Percentiles rank a stretch among this genome's conserved stretches.
phyloP scores from a whole-genome alignment of 2,329 filamentous ascomycete species.

The Aspergillus sp. region DNA sequence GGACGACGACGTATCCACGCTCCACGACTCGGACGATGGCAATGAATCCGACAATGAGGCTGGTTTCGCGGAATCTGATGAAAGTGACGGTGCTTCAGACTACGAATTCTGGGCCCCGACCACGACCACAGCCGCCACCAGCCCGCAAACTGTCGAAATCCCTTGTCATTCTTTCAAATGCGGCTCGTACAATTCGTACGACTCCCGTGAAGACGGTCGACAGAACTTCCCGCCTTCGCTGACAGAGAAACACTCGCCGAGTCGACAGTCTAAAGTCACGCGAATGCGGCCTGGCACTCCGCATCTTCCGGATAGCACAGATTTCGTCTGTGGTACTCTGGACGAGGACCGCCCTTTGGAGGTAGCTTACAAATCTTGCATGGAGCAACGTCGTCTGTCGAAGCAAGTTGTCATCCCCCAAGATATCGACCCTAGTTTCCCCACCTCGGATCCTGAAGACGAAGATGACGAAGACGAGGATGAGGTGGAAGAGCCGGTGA shows the following conservation, averaged over 20 bases:
- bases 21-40: constrained; percentile 52
- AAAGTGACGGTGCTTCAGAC: constrained; percentile 56
- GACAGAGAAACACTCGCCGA: constrained; percentile 16
- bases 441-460: constrained; percentile 83
- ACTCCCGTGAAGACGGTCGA: constrained; percentile 35
- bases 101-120: constrained; percentile 56
- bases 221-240: constrained; percentile 25
- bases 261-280: constrained; percentile 32
- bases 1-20: constrained; percentile 56
- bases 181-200: constrained; percentile 46
- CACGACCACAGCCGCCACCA: constrained; percentile 43
- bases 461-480: constrained; percentile 65
- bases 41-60: constrained; percentile 75
- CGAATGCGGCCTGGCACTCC: constrained; percentile 62
- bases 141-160: constrained; percentile 44
- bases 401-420: constrained; percentile 83
- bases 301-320: constrained; percentile 90
- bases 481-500: constrained; percentile 46
- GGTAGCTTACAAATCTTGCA: constrained; percentile 78
- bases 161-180: constrained; percentile 41
- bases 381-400: constrained; percentile 70
- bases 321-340: constrained; percentile 96
- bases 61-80: constrained; percentile 62
- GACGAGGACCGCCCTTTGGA: constrained; percentile 95
- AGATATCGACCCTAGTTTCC: constrained; percentile 95